These are phyloP conservation scores for Colletotrichum sp. DNA, from an alignment of 2,329 filamentous ascomycete genomes.

Conservation along the genomic window DNA sequence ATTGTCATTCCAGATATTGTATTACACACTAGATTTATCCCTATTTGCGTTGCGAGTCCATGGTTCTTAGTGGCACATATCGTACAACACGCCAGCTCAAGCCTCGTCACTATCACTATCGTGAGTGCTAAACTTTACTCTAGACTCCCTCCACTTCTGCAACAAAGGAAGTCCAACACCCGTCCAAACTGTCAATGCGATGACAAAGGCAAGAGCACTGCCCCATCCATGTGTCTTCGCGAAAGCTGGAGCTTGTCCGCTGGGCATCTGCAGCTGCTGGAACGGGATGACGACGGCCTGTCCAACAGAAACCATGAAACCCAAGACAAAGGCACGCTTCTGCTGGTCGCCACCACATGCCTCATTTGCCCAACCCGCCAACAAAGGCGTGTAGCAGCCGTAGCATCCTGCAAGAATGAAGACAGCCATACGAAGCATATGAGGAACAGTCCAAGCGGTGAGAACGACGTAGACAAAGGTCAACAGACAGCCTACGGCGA, in stretches of 20 bases:
- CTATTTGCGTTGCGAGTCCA: neutral
- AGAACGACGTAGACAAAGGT: constrained; percentile 41
- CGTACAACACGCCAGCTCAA: neutral
- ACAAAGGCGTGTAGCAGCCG: constrained; percentile 45
- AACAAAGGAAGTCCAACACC: constrained; percentile 32
- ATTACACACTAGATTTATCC: neutral
- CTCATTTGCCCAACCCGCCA: constrained; percentile 46
- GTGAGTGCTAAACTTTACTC: neutral
- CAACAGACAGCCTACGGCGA: constrained; percentile 38
- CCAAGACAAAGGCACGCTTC: constrained; percentile 44
- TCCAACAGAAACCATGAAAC: constrained; percentile 42
- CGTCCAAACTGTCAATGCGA: constrained; percentile 38
- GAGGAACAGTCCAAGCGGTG: constrained; percentile 41
- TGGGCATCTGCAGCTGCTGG: constrained; percentile 42
- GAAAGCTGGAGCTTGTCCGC: constrained; percentile 39
- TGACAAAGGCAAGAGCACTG: constrained; percentile 34
- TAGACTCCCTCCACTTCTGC: constrained; percentile 22
- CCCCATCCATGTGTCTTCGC: constrained; percentile 39
- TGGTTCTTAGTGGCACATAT: neutral
- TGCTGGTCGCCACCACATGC: constrained; percentile 46
- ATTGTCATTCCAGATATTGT: neutral
- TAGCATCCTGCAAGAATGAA: constrained; percentile 45
- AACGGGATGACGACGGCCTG: constrained; percentile 42
- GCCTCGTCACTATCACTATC: constrained; percentile 13
- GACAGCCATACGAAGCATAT: constrained; percentile 39